These are phyloP conservation scores for Hypholoma sublateritium DNA, from an alignment of 768 basidiomycete species.

Conservation along the genomic window DNA sequence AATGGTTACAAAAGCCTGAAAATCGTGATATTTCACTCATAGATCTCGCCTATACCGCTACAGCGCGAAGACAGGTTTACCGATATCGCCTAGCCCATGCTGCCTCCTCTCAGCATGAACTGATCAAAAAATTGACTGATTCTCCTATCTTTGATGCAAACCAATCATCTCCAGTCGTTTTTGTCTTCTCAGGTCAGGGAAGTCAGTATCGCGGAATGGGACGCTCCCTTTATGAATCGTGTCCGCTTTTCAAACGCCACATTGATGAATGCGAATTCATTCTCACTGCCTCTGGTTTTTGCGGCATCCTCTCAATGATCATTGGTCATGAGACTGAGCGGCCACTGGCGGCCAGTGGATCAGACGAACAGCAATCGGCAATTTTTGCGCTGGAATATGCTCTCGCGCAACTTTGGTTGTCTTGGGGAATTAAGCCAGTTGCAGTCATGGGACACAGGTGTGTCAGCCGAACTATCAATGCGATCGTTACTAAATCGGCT, in stretches of 20 bases:
- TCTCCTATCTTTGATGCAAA: slow-evolving; percentile 31
- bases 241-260: slow-evolving; percentile 43
- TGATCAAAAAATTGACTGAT: slow-evolving; percentile 42
- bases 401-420: slow-evolving; percentile 61
- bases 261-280: slow-evolving; percentile 61
- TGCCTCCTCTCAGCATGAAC: slow-evolving; percentile 42
- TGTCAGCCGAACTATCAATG: slow-evolving; percentile 13
- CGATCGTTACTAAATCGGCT: slow-evolving; percentile 11
- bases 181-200: slow-evolving; percentile 78
- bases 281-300: slow-evolving; percentile 48
- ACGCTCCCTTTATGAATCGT: slow-evolving; percentile 47
- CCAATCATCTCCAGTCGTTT: slow-evolving; percentile 40
- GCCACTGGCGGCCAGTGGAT: not conserved
- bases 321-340: slow-evolving; percentile 14
- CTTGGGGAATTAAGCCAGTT: slow-evolving; percentile 64
- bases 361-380: slow-evolving; percentile 48
- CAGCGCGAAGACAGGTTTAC: slow-evolving; percentile 62
- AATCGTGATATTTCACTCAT: slow-evolving; percentile 26
- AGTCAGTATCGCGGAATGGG: slow-evolving; percentile 71
- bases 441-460: slow-evolving; percentile 76
- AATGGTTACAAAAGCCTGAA: slow-evolving; percentile 41
- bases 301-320: slow-evolving; percentile 49
- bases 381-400: slow-evolving; percentile 65
- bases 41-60: slow-evolving; percentile 68
- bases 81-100: slow-evolving; percentile 50